Percentiles rank a stretch among this genome's conserved stretches.
These are phyloP conservation scores for Prunus persica DNA, from an alignment of 306 rosid species.

Conservation along the genomic window Prunus_persica_NCBIv2 NC_034011.1:24510001-24510500, in stretches of 20 bases:
- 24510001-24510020: conserved; percentile 26
- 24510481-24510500: conserved; percentile 22
- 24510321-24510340: conserved; percentile 39
- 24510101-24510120: conserved; percentile 8
- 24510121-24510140: conserved; percentile 19
- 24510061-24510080: conserved; percentile 13
- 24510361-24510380: conserved; percentile 22
- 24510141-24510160: neutral
- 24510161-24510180: conserved; percentile 36
- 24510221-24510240: conserved; percentile 57
- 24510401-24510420: conserved; percentile 42
- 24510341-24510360: conserved; percentile 45
- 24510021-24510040: conserved; percentile 32
- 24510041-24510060: neutral
- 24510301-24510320: conserved; percentile 1
- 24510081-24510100: conserved; percentile 14
- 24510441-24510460: conserved; percentile 54
- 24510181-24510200: conserved; percentile 42
- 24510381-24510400: conserved; percentile 14
- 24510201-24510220: conserved; percentile 43
- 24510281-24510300: neutral
- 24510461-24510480: conserved; percentile 38
- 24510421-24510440: conserved; percentile 35
- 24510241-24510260: conserved; percentile 20
- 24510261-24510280: conserved; percentile 6